These are phyloP conservation scores for Mucor racemosus DNA, from an alignment of 371 early-diverging fungal genomes.

Conservation along the genomic window DNA sequence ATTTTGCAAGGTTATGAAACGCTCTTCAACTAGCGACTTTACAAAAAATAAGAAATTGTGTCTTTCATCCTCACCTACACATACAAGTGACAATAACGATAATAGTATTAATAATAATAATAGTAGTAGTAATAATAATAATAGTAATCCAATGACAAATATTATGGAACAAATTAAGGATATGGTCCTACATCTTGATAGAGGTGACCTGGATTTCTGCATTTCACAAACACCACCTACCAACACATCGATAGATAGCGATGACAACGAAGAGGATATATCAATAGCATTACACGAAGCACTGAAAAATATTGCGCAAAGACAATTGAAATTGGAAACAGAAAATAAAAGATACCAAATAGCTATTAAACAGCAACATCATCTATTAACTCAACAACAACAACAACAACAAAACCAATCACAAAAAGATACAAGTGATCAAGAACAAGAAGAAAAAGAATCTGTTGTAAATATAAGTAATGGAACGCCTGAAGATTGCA, in stretches of 20 bases:
- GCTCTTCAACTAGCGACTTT: slow-evolving; percentile 37
- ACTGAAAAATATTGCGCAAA: slow-evolving; percentile 43
- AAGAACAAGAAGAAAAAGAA: slow-evolving; percentile 13
- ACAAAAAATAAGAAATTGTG: slow-evolving; percentile 35
- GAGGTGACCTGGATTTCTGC: slow-evolving; percentile 35
- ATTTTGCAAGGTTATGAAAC: slow-evolving; percentile 40
- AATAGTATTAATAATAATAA: neutral
- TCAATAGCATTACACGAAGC: slow-evolving; percentile 32
- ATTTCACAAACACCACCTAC: slow-evolving; percentile 14
- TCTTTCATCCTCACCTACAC: slow-evolving; percentile 25
- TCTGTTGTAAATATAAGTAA: slow-evolving; percentile 16
- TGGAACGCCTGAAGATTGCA: slow-evolving; percentile 21
- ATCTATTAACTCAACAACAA: slow-evolving; percentile 27
- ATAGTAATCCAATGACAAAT: slow-evolving; percentile 13
- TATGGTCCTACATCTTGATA: slow-evolving; percentile 33
- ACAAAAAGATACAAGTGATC: neutral
- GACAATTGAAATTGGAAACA: slow-evolving; percentile 44
- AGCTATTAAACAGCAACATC: slow-evolving; percentile 48
- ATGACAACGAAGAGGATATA: slow-evolving; percentile 16
- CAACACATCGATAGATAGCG: neutral
- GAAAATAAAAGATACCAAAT: slow-evolving; percentile 46
- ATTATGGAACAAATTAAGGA: slow-evolving; percentile 34
- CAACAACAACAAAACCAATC: neutral
- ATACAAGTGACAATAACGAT: neutral
- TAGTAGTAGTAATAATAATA: slow-evolving; percentile 9